Evolutionary conservation across 148 eudicot species (phyloP).

Genomic region (Spergularia bocconei): DNA sequence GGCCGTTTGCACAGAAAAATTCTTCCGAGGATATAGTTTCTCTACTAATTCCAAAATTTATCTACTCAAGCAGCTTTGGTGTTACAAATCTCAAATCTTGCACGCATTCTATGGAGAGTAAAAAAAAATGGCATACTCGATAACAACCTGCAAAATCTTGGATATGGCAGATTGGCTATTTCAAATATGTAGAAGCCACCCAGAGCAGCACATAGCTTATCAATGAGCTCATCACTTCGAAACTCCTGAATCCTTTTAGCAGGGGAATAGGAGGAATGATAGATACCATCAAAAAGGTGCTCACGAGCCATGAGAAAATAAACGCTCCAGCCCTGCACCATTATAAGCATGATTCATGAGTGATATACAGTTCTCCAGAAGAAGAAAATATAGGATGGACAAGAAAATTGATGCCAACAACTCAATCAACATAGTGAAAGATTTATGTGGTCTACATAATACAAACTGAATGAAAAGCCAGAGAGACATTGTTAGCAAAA

Average conservation of each 20-base stretch:
- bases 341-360: constrained; percentile 13
- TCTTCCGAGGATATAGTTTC: constrained; percentile 19
- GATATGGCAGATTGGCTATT: constrained; percentile 25
- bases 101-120: background rate
- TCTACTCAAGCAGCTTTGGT: background rate
- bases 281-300: constrained; percentile 95
- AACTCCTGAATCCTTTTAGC: constrained; percentile 78
- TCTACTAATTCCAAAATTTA: background rate
- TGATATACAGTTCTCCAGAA: background rate
- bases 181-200: constrained; percentile 82
- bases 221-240: constrained; percentile 87
- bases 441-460: background rate
- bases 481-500: background rate
- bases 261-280: constrained; percentile 88
- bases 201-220: constrained; percentile 78
- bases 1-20: background rate
- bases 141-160: constrained; percentile 16
- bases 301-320: constrained; percentile 76
- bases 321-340: constrained; percentile 85
- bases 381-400: background rate
- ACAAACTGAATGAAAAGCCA: background rate
- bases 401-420: background rate
- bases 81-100: constrained; percentile 16
- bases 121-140: constrained; percentile 5
- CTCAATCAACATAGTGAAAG: background rate